Base-by-base conservation (phyloP, 345 rosid genomes). In the Laguncularia racemosa region DNA sequence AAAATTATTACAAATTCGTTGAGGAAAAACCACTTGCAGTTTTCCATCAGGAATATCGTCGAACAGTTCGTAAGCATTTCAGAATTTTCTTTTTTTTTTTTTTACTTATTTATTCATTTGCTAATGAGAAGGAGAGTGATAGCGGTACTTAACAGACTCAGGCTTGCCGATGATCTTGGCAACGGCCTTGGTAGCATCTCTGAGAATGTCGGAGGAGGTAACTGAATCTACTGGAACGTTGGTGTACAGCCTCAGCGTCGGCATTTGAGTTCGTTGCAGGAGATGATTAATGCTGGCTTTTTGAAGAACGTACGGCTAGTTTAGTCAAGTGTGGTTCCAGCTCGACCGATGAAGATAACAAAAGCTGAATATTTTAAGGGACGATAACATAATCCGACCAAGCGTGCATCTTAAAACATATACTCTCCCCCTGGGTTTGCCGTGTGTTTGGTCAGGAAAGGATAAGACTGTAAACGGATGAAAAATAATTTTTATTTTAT, bases 151-250 rank as follows among this genome's bases (percentile, higher is more conserved):
- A 76, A 87, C 99, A 26, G 96, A 89, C 83, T 93, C 95, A 40
- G 97, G 92, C 72, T 93, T 90, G 77, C 96, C 97, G 54, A 93
- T 78, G 75, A 84, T 87, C 75, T 87, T 89, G 52, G 96, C 71
- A 53, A 93, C 86, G 52, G 80, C 86, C 54, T 87, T 84, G 56
- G 99, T 89, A 60, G 95, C 92, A 68, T 87, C 99, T 69, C 70
- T 84, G 73, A 93, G 97, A 59, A 90, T 85, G 69, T 93, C 99
- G 23, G 96, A 85, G 71, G 81, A 55, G 2, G 78, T 74, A n/a
- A 89, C 96, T 6, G 95, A 64, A 57, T 93, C 99, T 20, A 93
- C 95, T 2, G 95, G 96, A 16, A 90, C 72, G 49, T 93, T 93
- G 3, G 92, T 87, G 81, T 68, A 78, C 20, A 93, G 76, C 67